phyloP scores from a whole-genome alignment of 768 basidiomycete species.

The Boletellus ananiceps region DNA sequence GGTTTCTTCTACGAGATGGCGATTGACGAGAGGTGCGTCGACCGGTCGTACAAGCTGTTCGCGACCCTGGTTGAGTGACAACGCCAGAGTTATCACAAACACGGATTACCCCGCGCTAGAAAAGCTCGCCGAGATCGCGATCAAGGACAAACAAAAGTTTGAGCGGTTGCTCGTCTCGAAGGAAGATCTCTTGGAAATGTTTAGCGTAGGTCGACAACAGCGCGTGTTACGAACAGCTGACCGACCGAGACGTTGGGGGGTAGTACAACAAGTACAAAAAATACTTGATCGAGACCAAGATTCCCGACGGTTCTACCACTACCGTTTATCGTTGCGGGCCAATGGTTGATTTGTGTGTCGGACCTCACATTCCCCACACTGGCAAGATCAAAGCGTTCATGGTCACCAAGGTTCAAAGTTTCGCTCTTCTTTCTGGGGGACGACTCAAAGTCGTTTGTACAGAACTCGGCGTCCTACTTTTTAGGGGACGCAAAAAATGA shows the following conservation, averaged over 20 bases:
- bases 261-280: conserved; percentile 99
- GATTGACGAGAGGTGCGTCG: conserved; percentile 64
- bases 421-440: not conserved
- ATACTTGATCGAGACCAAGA: conserved; percentile 91
- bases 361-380: conserved; percentile 97
- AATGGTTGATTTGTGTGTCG: conserved; percentile 95
- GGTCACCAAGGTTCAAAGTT: conserved; percentile 73
- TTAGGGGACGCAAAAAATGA: conserved; percentile 91
- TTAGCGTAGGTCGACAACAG: conserved; percentile 56
- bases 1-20: conserved; percentile 99
- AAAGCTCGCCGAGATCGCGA: conserved; percentile 76
- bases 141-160: conserved; percentile 98
- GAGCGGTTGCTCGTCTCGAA: conserved; percentile 92
- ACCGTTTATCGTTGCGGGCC: conserved; percentile 99
- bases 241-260: not conserved
- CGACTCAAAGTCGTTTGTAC: conserved; percentile 1
- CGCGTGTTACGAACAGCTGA: not conserved
- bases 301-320: conserved; percentile 92
- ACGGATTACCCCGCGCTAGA: conserved; percentile 87
- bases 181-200: conserved; percentile 96
- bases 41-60: not conserved
- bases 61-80: not conserved
- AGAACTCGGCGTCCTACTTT: conserved; percentile 99
- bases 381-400: conserved; percentile 97
- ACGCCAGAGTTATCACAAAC: conserved; percentile 63